A percentile compares a stretch with the other conserved stretches of the same genome.
Conservation (phyloP, 116 monocot genomes). For the Cymodocea nodosa region DNA sequence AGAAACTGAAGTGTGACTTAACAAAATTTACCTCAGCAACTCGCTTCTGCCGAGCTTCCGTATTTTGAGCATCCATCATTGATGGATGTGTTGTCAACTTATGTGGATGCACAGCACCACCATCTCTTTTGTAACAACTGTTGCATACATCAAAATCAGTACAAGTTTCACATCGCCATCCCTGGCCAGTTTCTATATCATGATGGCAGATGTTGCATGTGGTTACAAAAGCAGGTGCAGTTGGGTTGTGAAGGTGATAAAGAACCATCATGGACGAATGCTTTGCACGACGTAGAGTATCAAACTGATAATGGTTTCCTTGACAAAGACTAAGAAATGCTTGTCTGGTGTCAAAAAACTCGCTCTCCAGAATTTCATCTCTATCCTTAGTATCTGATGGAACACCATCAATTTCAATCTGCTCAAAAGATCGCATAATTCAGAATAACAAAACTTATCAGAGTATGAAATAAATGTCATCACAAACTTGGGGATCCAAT, state of each 20-base stretch:
- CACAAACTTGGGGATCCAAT: no score
- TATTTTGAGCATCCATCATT: constrained; percentile 60
- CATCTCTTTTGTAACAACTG: constrained; percentile 49
- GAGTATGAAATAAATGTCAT: background rate
- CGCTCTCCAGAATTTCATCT: constrained; percentile 42
- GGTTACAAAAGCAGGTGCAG: constrained; percentile 29
- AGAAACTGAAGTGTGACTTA: background rate
- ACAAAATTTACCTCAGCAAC: constrained; percentile 49
- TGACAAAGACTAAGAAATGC: constrained; percentile 56
- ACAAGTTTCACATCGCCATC: constrained; percentile 46
- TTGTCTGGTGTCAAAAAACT: constrained; percentile 45
- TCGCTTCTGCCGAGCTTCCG: constrained; percentile 72
- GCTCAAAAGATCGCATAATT: constrained; percentile 3
- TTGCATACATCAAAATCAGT: constrained; percentile 90
- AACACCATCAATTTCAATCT: constrained; percentile 37
- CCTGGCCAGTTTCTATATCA: constrained; percentile 34
- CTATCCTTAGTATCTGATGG: constrained; percentile 36
- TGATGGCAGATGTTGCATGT: constrained; percentile 24
- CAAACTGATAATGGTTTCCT: constrained; percentile 56
- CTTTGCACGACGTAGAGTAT: constrained; percentile 66
- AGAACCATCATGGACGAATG: constrained; percentile 78
- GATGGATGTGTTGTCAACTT: constrained; percentile 80
- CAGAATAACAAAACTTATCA: background rate
- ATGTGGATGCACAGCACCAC: constrained; percentile 55
- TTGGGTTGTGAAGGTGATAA: constrained; percentile 48